phyloP scores from a whole-genome alignment of 306 rosid species.

The Ziziphus jujuba region DNA sequence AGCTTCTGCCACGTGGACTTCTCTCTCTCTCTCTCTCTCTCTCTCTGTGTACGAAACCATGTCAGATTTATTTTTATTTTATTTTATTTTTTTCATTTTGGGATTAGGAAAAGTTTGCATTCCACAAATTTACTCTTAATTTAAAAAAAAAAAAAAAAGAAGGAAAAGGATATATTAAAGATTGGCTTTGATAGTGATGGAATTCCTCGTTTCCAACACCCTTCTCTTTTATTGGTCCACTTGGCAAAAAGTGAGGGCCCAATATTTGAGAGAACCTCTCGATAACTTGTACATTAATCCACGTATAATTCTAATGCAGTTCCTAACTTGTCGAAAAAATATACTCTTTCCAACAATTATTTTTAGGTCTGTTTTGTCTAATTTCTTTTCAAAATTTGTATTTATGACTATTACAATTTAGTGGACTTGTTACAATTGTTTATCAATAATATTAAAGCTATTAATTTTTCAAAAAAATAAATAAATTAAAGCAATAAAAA shows the following conservation, averaged over 20 bases:
- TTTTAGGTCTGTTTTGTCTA: no score
- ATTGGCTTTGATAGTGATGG: neutral
- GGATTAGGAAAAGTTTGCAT: slow-evolving; percentile 25
- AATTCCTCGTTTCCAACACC: neutral
- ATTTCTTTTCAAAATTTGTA: no score
- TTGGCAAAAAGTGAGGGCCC: neutral
- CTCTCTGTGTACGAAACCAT: slow-evolving; percentile 16
- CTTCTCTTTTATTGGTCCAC: slow-evolving; percentile 21
- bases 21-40: no score
- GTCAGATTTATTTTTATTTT: slow-evolving; percentile 7
- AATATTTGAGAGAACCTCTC: neutral
- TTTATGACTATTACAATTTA: no score
- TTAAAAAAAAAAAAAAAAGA: neutral
- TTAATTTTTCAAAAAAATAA: no score
- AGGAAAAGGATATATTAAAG: neutral
- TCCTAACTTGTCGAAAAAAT: no score
- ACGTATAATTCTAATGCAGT: no score
- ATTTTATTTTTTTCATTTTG: neutral
- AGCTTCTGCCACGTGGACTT: slow-evolving; percentile 50
- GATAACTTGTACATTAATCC: no score
- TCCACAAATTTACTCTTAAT: neutral
- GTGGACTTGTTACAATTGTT: no score
- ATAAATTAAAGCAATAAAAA: no score
- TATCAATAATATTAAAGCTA: no score
- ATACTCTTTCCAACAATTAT: no score